Base-by-base conservation (phyloP, 345 rosid genomes). In the Eucalyptus albens region DNA sequence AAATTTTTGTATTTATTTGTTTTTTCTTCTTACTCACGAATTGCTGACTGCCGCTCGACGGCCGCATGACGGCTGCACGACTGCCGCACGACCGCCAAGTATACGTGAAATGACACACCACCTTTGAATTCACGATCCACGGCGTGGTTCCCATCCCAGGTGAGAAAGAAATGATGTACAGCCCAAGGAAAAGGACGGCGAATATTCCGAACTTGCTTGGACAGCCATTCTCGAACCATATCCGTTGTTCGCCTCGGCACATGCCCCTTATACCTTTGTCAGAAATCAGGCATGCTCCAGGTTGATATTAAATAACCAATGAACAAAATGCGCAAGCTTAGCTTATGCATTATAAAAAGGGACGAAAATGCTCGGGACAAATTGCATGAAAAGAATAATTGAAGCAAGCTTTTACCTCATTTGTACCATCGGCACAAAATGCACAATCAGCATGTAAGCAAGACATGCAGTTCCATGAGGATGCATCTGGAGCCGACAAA, bases 161-260 rank as follows among this genome's bases (percentile, higher is more conserved):
- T 1, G 99, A 92, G 67, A 94, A 97, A 40, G 88, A 88, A 22
- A 97, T 86, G 60, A 96, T 97, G 92, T 97, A 97, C 29, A 94
- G 33, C 3, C 95, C 99, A 14, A 97, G 91, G 86, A 96, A 90
- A 51, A 96, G 69, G 16, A 96, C 94, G 0, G 99, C 96, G 4
- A 96, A 91, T 88, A 95, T 96, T 4, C 99, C 99, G 16, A 96
- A 89, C 87, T 89, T 95, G 94, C 96, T 96, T 3, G 99, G 99
- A 55, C 99, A 97, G 5, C 99, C 98, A 42, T 94, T 91, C 89
- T 92, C 91, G 87, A 93, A 97, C 90, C 91, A 94, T 26, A 92
- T 92, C 29, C 97, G 89, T 45, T 89, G 92, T 69, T 89, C 91
- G 0, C 88, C 93, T 19, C 69, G 45, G 86, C 98, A 97, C 31